Percentiles rank a stretch among this genome's conserved stretches.
These are phyloP conservation scores for sweet orange (Citrus sinensis) DNA, from an alignment of 345 rosid genomes.

Conservation along the genomic window DVS_A1.0 CM039164.1:3460501-3461000, in stretches of 20 bases:
- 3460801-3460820: neutral
- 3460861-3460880: neutral
- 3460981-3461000: neutral
- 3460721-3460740: neutral
- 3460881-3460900: neutral
- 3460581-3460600: neutral
- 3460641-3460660: constrained; percentile 9
- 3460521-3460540: neutral
- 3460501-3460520: neutral
- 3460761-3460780: neutral
- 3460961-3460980: neutral
- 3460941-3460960: neutral
- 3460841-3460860: neutral
- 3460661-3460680: neutral
- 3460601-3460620: constrained; percentile 9
- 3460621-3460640: constrained; percentile 2
- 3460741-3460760: neutral
- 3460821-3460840: neutral
- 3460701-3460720: neutral
- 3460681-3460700: neutral
- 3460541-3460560: constrained; percentile 5
- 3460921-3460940: neutral
- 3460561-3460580: neutral
- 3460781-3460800: neutral
- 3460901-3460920: neutral